Conservation (phyloP, 305 asterid genomes). For the Euphrasia arctica region DNA sequence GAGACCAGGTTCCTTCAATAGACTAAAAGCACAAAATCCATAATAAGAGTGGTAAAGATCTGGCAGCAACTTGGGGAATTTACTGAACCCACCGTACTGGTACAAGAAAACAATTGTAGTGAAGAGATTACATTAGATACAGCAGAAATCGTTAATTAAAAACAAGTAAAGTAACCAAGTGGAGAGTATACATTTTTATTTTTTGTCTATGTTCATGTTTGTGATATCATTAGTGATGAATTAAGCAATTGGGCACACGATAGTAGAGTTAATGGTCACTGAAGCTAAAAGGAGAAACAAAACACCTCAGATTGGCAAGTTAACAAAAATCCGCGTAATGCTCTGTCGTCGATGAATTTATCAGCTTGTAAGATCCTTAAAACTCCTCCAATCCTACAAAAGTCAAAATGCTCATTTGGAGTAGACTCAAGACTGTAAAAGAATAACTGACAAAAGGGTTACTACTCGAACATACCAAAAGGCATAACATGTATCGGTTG, state of each 20-base stretch:
- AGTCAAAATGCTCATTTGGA: slow-evolving; percentile 12
- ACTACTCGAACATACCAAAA: slow-evolving; percentile 57
- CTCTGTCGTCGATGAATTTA: slow-evolving; percentile 50
- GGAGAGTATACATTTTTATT: neutral
- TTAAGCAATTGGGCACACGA: neutral
- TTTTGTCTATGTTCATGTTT: slow-evolving; percentile 1
- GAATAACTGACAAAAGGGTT: slow-evolving; percentile 2
- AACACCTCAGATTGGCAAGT: slow-evolving; percentile 85
- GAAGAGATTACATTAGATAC: neutral
- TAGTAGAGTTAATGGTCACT: neutral
- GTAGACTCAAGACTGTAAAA: neutral
- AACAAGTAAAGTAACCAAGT: neutral
- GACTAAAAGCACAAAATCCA: slow-evolving; percentile 82
- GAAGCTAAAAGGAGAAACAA: slow-evolving; percentile 30
- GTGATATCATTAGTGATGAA: slow-evolving; percentile 11
- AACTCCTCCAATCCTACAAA: slow-evolving; percentile 83
- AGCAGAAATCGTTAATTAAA: neutral
- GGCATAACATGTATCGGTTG: slow-evolving; percentile 88
- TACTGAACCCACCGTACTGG: slow-evolving; percentile 97
- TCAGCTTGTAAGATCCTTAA: slow-evolving; percentile 74
- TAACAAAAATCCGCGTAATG: slow-evolving; percentile 65
- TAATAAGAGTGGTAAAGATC: slow-evolving; percentile 91
- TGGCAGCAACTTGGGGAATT: slow-evolving; percentile 66
- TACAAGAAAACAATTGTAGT: slow-evolving; percentile 17
- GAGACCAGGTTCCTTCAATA: slow-evolving; percentile 70